Evolutionary conservation across 176 grass and related monocot species (phyloP), one percentile per base, ranked within the genome.

Genomic region (Oropetium thomaeum): DNA sequence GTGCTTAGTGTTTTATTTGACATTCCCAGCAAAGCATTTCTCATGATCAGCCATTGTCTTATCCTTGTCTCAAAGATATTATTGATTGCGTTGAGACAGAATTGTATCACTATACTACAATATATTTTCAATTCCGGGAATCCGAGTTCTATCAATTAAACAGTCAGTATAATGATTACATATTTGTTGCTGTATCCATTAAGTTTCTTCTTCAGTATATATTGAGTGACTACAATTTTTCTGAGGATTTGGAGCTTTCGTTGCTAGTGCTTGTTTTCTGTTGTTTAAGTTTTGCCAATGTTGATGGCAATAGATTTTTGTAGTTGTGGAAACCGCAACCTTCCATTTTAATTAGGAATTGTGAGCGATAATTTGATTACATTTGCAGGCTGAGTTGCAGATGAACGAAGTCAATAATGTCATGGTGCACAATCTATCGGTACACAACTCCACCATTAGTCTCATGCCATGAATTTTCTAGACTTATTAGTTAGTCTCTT

Each of bases 331-430:
- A 23, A 31, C 34, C 38, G n/a, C 22, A 52, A 51, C 16, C 26
- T 77, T 35, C 13, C 69, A 70, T 10, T 47, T 55, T 77, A 62
- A 68, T 70, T 38, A 86, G 44, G 65, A 91, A 29, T 23, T 35
- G 7, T n/a, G 62, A 53, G 1, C 4, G 45, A 30, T 83, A 68
- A 69, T 81, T 48, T 55, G 33, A 48, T 82, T 69, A 28, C 64
- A 69, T 82, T 85, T 90, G 27, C 90, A 98, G 95, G 95, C 91
- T 26, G 95, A 98, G 69, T 83, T 98, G 84, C 95, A 98, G 85
- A 98, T 98, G 95, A 91, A 94, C 76, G 86, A 98, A 90, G 79
- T 94, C 80, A 98, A 98, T 44, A 98, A 94, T 83, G 95, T 98
- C 58, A 85, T 98, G 95, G 91, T 98, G 81, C 95, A 98, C 77